These are phyloP conservation scores for Amaranthus palmeri DNA, from an alignment of 148 eudicot genomes.

Conservation along the genomic window DNA sequence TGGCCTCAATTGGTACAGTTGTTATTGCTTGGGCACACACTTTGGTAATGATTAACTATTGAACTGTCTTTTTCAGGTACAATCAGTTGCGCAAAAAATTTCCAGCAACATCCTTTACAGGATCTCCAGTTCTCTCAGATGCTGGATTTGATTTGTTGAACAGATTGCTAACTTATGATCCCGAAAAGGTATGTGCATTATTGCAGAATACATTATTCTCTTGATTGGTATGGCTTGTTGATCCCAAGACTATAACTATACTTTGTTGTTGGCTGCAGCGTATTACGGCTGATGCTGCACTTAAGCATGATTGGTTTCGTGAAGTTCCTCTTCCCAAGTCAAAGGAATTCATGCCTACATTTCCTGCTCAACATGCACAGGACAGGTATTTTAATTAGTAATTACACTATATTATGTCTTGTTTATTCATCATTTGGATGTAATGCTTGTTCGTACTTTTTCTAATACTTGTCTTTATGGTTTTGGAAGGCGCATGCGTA, in stretches of 20 bases:
- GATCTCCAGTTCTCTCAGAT: slow-evolving; percentile 93
- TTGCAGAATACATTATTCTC: neutral
- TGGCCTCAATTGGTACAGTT: slow-evolving; percentile 66
- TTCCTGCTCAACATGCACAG: slow-evolving; percentile 95
- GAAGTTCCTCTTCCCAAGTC: slow-evolving; percentile 98
- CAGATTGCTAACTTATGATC: slow-evolving; percentile 84
- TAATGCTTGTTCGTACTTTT: neutral
- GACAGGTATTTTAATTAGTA: slow-evolving; percentile 53
- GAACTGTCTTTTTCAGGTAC: slow-evolving; percentile 64
- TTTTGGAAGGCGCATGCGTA: slow-evolving; percentile 66
- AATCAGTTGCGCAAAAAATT: slow-evolving; percentile 84
- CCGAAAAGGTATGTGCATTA: slow-evolving; percentile 56
- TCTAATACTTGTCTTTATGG: neutral
- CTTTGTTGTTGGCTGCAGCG: slow-evolving; percentile 48
- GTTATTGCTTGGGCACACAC: slow-evolving; percentile 23
- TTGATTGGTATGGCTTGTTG: neutral
- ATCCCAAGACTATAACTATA: neutral
- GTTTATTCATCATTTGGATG: neutral
- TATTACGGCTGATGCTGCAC: slow-evolving; percentile 84
- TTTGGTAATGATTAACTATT: slow-evolving; percentile 44
- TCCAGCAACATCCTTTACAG: slow-evolving; percentile 93
- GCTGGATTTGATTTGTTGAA: slow-evolving; percentile 94
- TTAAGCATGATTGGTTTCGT: slow-evolving; percentile 88
- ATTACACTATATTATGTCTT: neutral
- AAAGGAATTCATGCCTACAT: slow-evolving; percentile 97